A percentile compares a stretch with the other conserved stretches of the same genome.
Evolutionary conservation across 2,329 filamentous ascomycete species (phyloP).

Genomic region (Ophiostoma piceae): DNA sequence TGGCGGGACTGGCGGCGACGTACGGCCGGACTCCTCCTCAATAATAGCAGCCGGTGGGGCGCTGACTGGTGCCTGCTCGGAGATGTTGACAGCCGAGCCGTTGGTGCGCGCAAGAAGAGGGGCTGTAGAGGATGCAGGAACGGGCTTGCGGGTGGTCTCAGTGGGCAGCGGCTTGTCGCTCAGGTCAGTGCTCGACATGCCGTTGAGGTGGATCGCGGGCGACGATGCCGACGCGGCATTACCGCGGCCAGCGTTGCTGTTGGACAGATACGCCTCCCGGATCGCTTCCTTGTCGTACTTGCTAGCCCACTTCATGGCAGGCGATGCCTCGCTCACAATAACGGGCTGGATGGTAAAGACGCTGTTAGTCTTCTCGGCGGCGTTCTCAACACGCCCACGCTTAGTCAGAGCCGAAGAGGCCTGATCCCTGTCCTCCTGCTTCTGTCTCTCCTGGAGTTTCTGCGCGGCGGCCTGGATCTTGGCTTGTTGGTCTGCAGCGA

Average conservation of each 20-base stretch:
- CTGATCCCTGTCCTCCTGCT: conserved; percentile 48
- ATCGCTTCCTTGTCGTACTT: conserved; percentile 89
- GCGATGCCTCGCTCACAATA: conserved; percentile 79
- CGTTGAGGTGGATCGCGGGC: conserved; percentile 23
- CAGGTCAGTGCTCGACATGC: conserved; percentile 16
- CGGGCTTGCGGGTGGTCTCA: conserved; percentile 17
- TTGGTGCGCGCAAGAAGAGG: neutral
- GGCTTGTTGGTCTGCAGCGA: conserved; percentile 86
- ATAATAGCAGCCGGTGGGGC: conserved; percentile 34
- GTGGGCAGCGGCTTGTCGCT: neutral
- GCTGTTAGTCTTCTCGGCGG: conserved; percentile 74
- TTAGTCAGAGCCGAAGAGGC: conserved; percentile 38
- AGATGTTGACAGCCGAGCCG: conserved; percentile 26
- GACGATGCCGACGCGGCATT: conserved; percentile 20
- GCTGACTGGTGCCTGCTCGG: conserved; percentile 37
- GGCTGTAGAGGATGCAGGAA: conserved; percentile 10
- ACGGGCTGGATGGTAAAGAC: conserved; percentile 81
- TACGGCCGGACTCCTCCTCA: conserved; percentile 8
- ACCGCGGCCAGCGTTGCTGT: conserved; percentile 67
- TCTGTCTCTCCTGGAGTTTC: conserved; percentile 68
- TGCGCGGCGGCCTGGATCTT: conserved; percentile 88
- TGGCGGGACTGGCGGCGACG: conserved; percentile 36
- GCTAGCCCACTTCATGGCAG: conserved; percentile 94
- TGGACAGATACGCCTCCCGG: conserved; percentile 76
- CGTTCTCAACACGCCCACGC: conserved; percentile 50